Evolutionary conservation across 2,329 filamentous ascomycete species (phyloP), one percentile per base, ranked within the genome.

Genomic region (Trichoderma sp.): DNA sequence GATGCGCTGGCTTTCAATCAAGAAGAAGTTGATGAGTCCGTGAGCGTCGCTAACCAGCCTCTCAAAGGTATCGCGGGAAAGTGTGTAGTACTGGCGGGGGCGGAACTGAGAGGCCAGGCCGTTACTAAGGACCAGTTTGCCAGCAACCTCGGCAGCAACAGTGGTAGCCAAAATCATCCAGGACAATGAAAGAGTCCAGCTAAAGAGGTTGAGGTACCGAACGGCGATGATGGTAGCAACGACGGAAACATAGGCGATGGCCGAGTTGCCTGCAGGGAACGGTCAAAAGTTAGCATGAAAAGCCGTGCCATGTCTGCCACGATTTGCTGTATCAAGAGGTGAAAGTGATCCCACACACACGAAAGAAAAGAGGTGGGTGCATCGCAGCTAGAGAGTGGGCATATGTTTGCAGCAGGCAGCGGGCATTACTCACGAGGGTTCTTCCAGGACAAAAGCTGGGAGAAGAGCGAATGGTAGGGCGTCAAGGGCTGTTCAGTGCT

Each of bases 381-480:
- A 11, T 59, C 23, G 28, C 4, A 39, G 32, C 13, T n/a, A 26
- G n/a, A 43, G 8, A 28, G 64, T 36, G 32, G 47, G 12, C 13
- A 30, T 61, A 39, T n/a, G 57, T 17, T 12, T 36, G 70, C 23
- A 59, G 39, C 9, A 28, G 61, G 39, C 30, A 28, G 17, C 11
- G 17, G 28, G 30, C 28, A 3, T 11, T 30, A 84, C 87, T 78
- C 85, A 90, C 89, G 87, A 78, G 89, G 89, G 79, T 91, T 90
- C 78, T 90, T 86, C 89, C 90, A 92, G 75, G 90, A 91, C 73
- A 92, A 84, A 71, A 92, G 85, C 80, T 91, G 88, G 65, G 86
- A 87, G 81, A 92, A 92, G 82, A 92, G 88, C 17, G 89, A 92
- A 83, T 92, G 90, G 80, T 92, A 92, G 81, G 91, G 88, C 72